These are phyloP conservation scores for Cinnamomum micranthum DNA, from an alignment of 164 flowering plant species.

Conservation along the genomic window DNA sequence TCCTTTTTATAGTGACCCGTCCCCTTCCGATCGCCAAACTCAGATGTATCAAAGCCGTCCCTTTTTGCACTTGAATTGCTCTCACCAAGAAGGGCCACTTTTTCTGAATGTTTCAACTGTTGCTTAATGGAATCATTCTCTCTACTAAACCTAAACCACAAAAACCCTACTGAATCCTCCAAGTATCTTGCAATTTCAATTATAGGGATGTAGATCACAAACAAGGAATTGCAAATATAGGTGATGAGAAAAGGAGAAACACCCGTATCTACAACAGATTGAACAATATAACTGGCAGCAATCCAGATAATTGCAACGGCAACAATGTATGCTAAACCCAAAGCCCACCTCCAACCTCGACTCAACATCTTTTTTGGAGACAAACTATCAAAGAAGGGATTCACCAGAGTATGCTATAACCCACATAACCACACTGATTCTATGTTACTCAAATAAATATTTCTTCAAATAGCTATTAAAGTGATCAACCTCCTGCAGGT, in stretches of 20 bases:
- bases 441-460: background rate
- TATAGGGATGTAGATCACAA: conserved; percentile 69
- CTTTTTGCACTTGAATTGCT: conserved; percentile 13
- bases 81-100: conserved; percentile 57
- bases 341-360: conserved; percentile 62
- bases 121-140: conserved; percentile 18
- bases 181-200: conserved; percentile 68
- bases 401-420: background rate
- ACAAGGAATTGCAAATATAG: conserved; percentile 90
- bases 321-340: conserved; percentile 71
- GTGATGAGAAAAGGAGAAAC: conserved; percentile 92
- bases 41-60: conserved; percentile 15
- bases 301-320: conserved; percentile 84
- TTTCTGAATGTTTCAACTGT: conserved; percentile 41
- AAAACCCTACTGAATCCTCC: conserved; percentile 53
- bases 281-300: conserved; percentile 90
- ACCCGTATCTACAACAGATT: conserved; percentile 81
- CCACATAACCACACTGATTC: background rate
- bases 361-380: conserved; percentile 30
- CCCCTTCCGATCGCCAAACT: conserved; percentile 17
- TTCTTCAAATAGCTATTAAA: background rate
- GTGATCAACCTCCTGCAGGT: background rate
- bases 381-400: background rate
- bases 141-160: conserved; percentile 39
- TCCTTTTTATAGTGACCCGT: conserved; percentile 10